Base-by-base conservation (phyloP, 441 rosid genomes). In the Caryocar brasiliense region DNA sequence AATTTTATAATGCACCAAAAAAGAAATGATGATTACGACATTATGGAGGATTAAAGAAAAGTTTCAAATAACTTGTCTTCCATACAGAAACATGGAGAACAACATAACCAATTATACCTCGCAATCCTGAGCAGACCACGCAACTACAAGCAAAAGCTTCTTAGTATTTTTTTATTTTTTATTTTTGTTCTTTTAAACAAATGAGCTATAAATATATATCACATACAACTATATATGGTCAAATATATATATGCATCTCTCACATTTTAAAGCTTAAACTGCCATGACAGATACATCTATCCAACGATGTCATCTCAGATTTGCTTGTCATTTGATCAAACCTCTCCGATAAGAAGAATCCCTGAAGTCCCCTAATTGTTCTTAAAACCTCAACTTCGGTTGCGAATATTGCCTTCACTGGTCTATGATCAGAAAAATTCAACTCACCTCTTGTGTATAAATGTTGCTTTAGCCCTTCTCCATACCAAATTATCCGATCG, bases 331-430 rank as follows among this genome's bases (percentile, higher is more conserved):
- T 43, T 40, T 57, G 64, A 20, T 83, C 78, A 45, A 74, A 68
- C 41, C 88, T 75, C 33, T 84, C 86, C 0, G 88, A 84, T 23
- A 71, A 21, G 42, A 82, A 82, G 27, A 80, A 54, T 32, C 67
- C 59, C 59, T 71, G 76, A 30, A 76, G 38, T 26, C 61, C 58
- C 28, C 48, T 67, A n/a, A 68, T 8, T 13, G 62, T 15, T 7
- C 10, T 45, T 21, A 60, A 22, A 45, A 67, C 61, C 54, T 20
- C 58, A 38, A 82, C 84, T 65, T 83, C 70, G 3, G 71, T 58
- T 0, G 74, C 67, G 46, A 74, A 70, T 21, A 74, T 23, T 0
- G 73, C 71, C 46, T 63, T 70, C 11, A 74, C 79, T 2, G 79
- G 79, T 48, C 79, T 63, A 21, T 74, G 79, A 58, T 74, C 79